Evolutionary conservation across 192 early-diverging fungal genomes (phyloP), one percentile per base, ranked within the genome.

Genomic region (Coemansia interrupta): DNA sequence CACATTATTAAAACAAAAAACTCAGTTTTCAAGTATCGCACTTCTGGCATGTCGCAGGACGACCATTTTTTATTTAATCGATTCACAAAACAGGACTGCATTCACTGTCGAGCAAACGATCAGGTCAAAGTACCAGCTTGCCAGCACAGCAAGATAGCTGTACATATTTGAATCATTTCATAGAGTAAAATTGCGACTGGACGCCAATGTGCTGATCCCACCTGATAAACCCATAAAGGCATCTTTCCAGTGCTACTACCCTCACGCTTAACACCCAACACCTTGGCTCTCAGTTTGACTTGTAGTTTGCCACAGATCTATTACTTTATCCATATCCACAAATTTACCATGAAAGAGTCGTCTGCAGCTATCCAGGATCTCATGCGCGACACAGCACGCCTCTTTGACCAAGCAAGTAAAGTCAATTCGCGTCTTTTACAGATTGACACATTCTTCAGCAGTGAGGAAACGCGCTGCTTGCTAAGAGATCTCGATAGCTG

Each of bases 391-490:
- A 63, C 73, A 20, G 73, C 68, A 5, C 56, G 56, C 11, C 57
- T 76, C 9, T 63, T 76, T 22, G 73, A 76, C 43, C 67, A 76
- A 43, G 73, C 73, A 50, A 44, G 48, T 49, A 76, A 66, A 43
- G 56, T 76, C 15, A 76, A 76, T 40, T 47, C 67, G 11, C 63
- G 66, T 28, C 36, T 76, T 13, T 17, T 76, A 22, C 73, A 76
- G 15, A 66, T 76, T 42, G 73, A 76, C 44, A 50, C 73, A 9
- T 70, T 70, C 60, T 40, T 60, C 20, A 49, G 58, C 28, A 47
- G 43, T 17, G 32, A 59, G 19, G 45, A 62, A 14, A 60, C 63
- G 0, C 40, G 22, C 22, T 12, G 53, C 30, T 54, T 66, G 42
- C 53, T 76, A 30, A 65, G 43, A 20, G 48, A 32, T 14, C 57